These are phyloP conservation scores for Phylloporus rhodoxanthus DNA, from an alignment of 768 basidiomycete genomes.

Conservation along the genomic window DNA sequence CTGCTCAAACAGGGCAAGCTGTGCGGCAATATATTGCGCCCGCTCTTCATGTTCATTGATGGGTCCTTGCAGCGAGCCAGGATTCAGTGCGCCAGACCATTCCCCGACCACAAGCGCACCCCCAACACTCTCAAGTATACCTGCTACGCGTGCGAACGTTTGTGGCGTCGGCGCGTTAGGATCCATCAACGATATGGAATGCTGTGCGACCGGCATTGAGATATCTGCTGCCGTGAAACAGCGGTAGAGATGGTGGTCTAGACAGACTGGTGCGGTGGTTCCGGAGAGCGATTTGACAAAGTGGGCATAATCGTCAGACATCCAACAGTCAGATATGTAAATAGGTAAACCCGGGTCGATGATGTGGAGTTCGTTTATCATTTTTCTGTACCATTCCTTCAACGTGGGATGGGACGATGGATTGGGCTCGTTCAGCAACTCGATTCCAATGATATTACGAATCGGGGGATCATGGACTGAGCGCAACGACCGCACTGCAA, in stretches of 20 bases:
- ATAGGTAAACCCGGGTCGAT: slow-evolving; percentile 56
- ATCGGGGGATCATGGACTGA: slow-evolving; percentile 36
- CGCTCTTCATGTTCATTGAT: slow-evolving; percentile 39
- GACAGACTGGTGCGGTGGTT: slow-evolving; percentile 41
- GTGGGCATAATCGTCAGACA: slow-evolving; percentile 54
- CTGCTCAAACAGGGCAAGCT: slow-evolving; percentile 60
- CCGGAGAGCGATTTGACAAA: slow-evolving; percentile 39
- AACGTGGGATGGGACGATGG: slow-evolving; percentile 46
- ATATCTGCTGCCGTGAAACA: slow-evolving; percentile 66
- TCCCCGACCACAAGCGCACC: slow-evolving; percentile 68
- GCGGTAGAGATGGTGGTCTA: slow-evolving; percentile 82
- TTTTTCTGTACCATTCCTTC: slow-evolving; percentile 56
- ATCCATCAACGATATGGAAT: slow-evolving; percentile 45
- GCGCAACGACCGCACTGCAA: slow-evolving; percentile 41
- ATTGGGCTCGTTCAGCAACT: slow-evolving; percentile 56
- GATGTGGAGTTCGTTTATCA: slow-evolving; percentile 47
- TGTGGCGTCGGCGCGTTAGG: slow-evolving; percentile 34
- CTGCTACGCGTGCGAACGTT: slow-evolving; percentile 36
- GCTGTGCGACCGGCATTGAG: slow-evolving; percentile 46
- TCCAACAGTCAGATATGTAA: slow-evolving; percentile 75
- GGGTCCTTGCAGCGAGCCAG: slow-evolving; percentile 48
- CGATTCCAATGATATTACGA: slow-evolving; percentile 48
- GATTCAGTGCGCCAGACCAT: slow-evolving; percentile 73
- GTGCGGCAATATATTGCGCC: slow-evolving; percentile 50
- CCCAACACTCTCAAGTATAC: slow-evolving; percentile 32